Evolutionary conservation across 2,329 filamentous ascomycete species (phyloP), one percentile per base, ranked within the genome.

Genomic region (Penicillium psychrosexuale): DNA sequence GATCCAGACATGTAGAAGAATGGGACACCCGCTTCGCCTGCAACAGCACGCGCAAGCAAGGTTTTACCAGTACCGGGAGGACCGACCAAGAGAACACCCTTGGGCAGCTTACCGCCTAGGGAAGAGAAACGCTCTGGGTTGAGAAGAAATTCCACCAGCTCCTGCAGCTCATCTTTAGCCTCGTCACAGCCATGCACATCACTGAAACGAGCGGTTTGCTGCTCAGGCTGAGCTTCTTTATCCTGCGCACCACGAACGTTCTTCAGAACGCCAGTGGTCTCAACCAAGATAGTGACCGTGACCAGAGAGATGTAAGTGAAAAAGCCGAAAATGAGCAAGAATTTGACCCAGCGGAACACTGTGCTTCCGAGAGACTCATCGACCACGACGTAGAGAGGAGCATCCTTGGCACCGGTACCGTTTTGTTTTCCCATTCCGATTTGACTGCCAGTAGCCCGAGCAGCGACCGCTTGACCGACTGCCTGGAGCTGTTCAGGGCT

Each of bases 1-100:
- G 91, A 96, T 47, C 94, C 94, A 69, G 94, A 99, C 93, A 99
- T 97, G 82, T 97, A 99, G 82, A 97, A 99, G 82, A 99, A 99
- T 1, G 94, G 94, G 17, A 99, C 94, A 53, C 93, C 94, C 51
- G 94, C 92, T 78, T 99, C 94, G 49, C 94, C 94, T 45, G 94
- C 94, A 57, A 99, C 94, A 52, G 94, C 95, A 67, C 94, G 88
- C 60, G 94, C 94, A 58, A 99, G 84, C 38, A 99, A 84, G 12
- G 94, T 99, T 78, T 99, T 99, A 77, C 94, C 94, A 58, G 94
- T 99, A 78, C 94, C 94, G 49, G 94, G 94, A 69, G 94, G 94
- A 0, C 94, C 94, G 68, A 96, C 91, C 24, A 99, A 84, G 47
- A 99, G 82, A 56, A 99, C 91, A 79, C 94, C 94, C 76, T 97